Base-by-base conservation (phyloP, 768 basidiomycete genomes). In the Agaricus sinodeliciosus region DNA sequence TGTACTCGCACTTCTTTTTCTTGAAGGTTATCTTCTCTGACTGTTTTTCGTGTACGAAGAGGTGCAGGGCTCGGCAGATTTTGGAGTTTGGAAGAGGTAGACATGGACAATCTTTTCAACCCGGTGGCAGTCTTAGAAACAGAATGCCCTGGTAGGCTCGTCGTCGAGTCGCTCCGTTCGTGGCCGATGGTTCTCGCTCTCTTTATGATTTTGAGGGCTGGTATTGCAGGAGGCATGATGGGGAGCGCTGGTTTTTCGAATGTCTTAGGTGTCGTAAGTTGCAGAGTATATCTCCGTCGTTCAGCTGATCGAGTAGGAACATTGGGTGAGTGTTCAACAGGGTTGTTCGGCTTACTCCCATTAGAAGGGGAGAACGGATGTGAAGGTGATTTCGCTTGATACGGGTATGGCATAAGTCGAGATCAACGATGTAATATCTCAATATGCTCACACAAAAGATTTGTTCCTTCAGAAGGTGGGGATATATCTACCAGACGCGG, bases 181-280 rank as follows among this genome's bases (percentile, higher is more conserved):
- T 54, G 52, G 6, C 45, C 45, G 12, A 22, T 42, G n/a, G 52
- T 7, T n/a, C 45, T 54, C 16, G 52, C 9, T 19, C 76, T 67
- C 57, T 79, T 80, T 25, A 79, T 70, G n/a, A 79, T 76, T 28
- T 69, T 72, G 36, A 79, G 61, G 41, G 72, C 79, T 44, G 72
- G 71, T 19, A 77, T 64, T 1, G 71, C 67, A 37, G 65, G 66
- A 4, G 72, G 73, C 39, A 66, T 70, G 18, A 28, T 35, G 19
- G 42, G 49, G 3, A 41, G 12, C 8, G 35, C 12, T 8, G 37
- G 42, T 3, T 59, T 47, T 26, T 50, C 52, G 4, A 45, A 35
- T 11, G 43, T 46, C 9, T 48, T 54, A 5, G 52, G 52, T 15
- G 52, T 54, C 39, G 25, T 25, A 18, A 48, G 31, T 15, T 47